A percentile compares a stretch with the other conserved stretches of the same genome.
These are phyloP conservation scores for Globisporangium spiculum DNA, from an alignment of 352 stramenopile species.

Conservation along the genomic window DNA sequence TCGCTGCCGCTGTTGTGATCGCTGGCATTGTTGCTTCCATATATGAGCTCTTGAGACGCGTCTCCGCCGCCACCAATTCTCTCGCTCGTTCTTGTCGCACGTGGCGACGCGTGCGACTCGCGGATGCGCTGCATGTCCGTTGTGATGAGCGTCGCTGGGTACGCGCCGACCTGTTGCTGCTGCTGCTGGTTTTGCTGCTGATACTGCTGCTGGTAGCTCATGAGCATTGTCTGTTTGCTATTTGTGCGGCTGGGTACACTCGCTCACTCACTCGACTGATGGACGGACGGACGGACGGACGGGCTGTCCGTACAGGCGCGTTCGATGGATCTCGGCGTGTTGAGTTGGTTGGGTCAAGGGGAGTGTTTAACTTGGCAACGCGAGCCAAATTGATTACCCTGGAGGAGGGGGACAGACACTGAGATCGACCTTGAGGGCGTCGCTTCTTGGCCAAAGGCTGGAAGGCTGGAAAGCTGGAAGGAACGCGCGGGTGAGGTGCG, in stretches of 20 bases:
- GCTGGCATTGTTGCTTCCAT: not conserved
- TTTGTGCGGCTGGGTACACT: not conserved
- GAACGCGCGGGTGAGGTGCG: not conserved
- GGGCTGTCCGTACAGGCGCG: not conserved
- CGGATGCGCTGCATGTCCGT: constrained; percentile 13
- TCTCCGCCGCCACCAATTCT: too few species aligned
- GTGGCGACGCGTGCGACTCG: not conserved
- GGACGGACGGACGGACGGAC: constrained; percentile 2
- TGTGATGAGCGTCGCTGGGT: constrained; percentile 6
- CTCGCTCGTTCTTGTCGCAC: not conserved
- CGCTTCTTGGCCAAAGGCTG: not conserved
- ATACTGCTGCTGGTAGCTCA: constrained; percentile 11
- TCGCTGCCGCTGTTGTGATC: not conserved
- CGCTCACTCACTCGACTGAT: not conserved
- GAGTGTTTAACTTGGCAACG: not conserved
- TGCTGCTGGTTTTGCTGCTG: not conserved
- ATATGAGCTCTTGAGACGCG: not conserved
- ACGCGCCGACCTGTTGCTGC: not conserved
- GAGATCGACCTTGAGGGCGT: too few species aligned
- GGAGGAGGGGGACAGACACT: not conserved
- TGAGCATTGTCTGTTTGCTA: constrained; percentile 11
- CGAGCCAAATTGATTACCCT: not conserved
- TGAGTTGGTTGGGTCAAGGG: too few species aligned
- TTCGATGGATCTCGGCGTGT: not conserved
- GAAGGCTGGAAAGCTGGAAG: not conserved